phyloP scores from a whole-genome alignment of 768 basidiomycete species.

The Pseudohyphozyma bogoriensis region DNA sequence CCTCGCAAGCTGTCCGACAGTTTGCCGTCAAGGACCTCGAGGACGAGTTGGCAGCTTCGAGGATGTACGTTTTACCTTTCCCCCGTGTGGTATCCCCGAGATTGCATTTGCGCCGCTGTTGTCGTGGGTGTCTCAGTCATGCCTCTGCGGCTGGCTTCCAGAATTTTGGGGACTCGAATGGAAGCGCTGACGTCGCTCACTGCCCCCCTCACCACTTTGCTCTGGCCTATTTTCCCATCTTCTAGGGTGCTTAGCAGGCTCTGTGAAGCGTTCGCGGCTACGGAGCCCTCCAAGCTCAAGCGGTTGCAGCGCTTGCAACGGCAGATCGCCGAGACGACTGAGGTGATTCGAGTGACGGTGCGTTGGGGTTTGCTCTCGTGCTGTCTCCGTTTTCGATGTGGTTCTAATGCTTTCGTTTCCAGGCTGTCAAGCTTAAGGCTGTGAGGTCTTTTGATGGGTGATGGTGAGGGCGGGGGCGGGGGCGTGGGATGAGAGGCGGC shows the following conservation, averaged over 20 bases:
- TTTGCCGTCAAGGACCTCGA: conserved; percentile 3
- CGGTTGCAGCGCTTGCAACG: neutral
- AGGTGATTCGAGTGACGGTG: neutral
- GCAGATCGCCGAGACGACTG: neutral
- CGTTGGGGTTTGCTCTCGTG: neutral
- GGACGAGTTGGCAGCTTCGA: conserved; percentile 5
- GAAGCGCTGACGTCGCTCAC: neutral
- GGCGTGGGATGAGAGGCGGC: too few species aligned
- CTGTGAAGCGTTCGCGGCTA: neutral
- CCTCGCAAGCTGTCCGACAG: neutral
- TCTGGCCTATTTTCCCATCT: too few species aligned
- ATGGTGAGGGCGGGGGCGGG: too few species aligned
- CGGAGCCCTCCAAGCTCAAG: neutral
- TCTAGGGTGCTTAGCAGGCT: neutral
- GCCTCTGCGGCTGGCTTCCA: too few species aligned
- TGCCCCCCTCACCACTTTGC: neutral
- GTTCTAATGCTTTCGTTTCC: neutral
- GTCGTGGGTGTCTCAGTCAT: too few species aligned
- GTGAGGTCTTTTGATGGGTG: neutral
- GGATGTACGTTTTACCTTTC: too few species aligned
- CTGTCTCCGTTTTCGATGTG: neutral
- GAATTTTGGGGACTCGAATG: too few species aligned
- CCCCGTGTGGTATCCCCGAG: too few species aligned
- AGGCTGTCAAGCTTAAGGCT: conserved; percentile 1
- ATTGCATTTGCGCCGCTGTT: too few species aligned